Percentiles rank a stretch among this genome's conserved stretches.
phyloP scores from a whole-genome alignment of 2,329 filamentous ascomycete genomes.

The Chrysoporthe cubensis region DNA sequence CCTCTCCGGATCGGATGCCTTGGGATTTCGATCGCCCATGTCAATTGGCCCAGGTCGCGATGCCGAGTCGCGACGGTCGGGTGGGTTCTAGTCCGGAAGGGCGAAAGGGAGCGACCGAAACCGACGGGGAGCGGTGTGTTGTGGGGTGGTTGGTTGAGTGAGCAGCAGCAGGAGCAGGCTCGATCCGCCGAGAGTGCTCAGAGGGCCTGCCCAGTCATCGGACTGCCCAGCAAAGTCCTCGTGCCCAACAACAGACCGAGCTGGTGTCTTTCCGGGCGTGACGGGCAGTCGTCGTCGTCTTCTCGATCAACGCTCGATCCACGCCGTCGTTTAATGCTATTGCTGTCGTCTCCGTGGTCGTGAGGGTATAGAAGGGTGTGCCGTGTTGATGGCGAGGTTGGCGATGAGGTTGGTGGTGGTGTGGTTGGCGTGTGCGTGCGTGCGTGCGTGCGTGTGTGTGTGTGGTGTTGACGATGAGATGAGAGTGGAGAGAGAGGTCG shows the following conservation, averaged over 20 bases:
- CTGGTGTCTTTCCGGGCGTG: not conserved
- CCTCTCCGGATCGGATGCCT: constrained; percentile 27
- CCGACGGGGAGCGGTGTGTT: not conserved
- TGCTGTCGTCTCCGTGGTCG: too few species aligned
- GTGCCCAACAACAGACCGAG: not conserved
- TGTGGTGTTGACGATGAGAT: constrained; percentile 3
- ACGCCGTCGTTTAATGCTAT: too few species aligned
- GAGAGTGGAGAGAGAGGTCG: not conserved
- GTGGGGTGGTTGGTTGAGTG: constrained; percentile 4
- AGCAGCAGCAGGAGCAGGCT: constrained; percentile 22
- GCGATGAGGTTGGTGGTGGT: not conserved
- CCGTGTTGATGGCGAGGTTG: too few species aligned
- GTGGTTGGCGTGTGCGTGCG: not conserved
- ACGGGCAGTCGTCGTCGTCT: not conserved
- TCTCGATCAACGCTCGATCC: not conserved
- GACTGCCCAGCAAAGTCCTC: constrained; percentile 18
- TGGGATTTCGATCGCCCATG: constrained; percentile 22
- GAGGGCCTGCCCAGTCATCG: constrained; percentile 27
- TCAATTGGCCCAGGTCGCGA: constrained; percentile 12
- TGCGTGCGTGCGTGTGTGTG: not conserved
- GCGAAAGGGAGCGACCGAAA: not conserved
- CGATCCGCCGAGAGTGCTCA: constrained; percentile 26
- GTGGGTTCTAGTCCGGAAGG: not conserved
- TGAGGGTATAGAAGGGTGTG: too few species aligned
- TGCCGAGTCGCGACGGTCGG: constrained; percentile 10